Base-by-base conservation (phyloP, 306 rosid species). In the Quercus wislizeni region DNA sequence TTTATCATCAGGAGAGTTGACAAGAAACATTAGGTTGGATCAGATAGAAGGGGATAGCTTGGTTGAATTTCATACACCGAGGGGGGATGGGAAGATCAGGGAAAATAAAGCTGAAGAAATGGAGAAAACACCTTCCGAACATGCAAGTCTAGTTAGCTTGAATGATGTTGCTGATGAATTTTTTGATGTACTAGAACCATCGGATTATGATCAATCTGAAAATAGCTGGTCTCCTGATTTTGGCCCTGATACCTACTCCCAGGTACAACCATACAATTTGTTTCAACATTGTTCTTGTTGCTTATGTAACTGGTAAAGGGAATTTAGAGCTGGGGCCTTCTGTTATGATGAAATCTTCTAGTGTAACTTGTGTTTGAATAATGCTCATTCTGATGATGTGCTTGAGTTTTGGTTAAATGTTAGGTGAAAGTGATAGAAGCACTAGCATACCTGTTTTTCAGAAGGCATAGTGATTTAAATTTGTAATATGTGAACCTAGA, bases 131-230 rank as follows among this genome's bases (percentile, higher is more conserved):
- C 91, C 76, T 78, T 73, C 89, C 19, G 91, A 88, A 78, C 89
- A 85, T 81, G 83, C 86, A n/a, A 74, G 79, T 78, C 87, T 88
- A 76, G 89, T 81, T 76, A 38, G 86, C 80, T 76, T 85, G 77
- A 88, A 83, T 76, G 91, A 92, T 79, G 76, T 85, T 46, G 85
- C 91, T 51, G 98, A 94, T 79, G 97, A 91, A 76, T 82, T 82
- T 58, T 94, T 87, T 80, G 98, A 94, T 87, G 96, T 92, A 80
- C 92, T 94, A 72, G 98, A 92, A 77, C 75, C 97, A 76, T 62
- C 87, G 2, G 94, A 90, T 2, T 77, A 69, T 55, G 87, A 87
- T 77, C 87, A 80, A 23, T 83, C 69, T 67, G 91, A 90, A 23
- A 86, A 80, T 77, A 88, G 86, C 17, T 87, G 91, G 93, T 58